Evolutionary conservation across 441 rosid genomes (phyloP).

Genomic region (Isatis lusitanica): DNA sequence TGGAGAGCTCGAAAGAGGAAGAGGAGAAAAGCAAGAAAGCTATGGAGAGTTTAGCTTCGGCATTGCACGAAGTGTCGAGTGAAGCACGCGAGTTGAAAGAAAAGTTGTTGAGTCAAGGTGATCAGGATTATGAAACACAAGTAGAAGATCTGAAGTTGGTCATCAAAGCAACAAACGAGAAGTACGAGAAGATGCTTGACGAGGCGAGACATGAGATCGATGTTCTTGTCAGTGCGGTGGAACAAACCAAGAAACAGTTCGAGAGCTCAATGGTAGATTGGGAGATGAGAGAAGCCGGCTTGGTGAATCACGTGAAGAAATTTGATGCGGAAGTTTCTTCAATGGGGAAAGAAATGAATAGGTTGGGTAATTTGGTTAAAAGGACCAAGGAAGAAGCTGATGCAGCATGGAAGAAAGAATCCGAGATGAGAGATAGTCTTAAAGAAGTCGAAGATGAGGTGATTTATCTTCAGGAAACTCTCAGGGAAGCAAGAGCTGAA

Average conservation of each 20-base stretch:
- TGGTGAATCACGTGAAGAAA: slow-evolving; percentile 53
- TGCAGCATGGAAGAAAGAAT: slow-evolving; percentile 66
- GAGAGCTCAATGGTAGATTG: slow-evolving; percentile 58
- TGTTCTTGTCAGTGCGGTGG: slow-evolving; percentile 46
- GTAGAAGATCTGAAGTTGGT: slow-evolving; percentile 63
- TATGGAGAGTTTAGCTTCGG: slow-evolving; percentile 87
- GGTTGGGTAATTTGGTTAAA: slow-evolving; percentile 60
- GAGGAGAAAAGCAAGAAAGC: slow-evolving; percentile 93
- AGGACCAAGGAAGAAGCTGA: slow-evolving; percentile 68
- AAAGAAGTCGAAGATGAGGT: slow-evolving; percentile 86
- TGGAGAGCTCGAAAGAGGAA: slow-evolving; percentile 68
- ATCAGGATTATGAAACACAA: slow-evolving; percentile 64
- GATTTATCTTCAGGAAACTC: slow-evolving; percentile 66
- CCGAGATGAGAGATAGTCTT: slow-evolving; percentile 62
- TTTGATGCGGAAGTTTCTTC: slow-evolving; percentile 60
- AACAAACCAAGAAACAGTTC: slow-evolving; percentile 56
- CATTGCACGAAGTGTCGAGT: slow-evolving; percentile 75
- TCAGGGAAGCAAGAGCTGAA: slow-evolving; percentile 58
- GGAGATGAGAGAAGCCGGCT: slow-evolving; percentile 70
- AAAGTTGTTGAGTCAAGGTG: slow-evolving; percentile 52
- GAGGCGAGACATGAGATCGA: slow-evolving; percentile 66
- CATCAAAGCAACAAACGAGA: slow-evolving; percentile 61
- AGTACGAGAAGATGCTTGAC: slow-evolving; percentile 65
- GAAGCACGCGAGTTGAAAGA: slow-evolving; percentile 85
- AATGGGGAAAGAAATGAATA: slow-evolving; percentile 60